A percentile compares a stretch with the other conserved stretches of the same genome.
phyloP scores from a whole-genome alignment of 805 yeast genomes.

The Kluyveromyces siamensis region DNA sequence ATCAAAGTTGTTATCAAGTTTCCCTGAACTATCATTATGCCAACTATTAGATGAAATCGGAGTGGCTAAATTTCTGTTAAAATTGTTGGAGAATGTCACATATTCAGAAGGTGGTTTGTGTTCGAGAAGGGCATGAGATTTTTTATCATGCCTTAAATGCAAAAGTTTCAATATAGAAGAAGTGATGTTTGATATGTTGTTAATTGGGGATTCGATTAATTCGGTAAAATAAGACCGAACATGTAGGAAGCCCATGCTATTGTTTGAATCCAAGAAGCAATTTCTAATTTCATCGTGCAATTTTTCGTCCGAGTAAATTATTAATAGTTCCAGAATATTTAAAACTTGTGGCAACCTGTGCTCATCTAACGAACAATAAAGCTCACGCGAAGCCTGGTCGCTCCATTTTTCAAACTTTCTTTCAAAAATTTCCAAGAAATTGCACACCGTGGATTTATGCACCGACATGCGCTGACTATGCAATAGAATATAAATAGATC shows the following conservation, averaged over 20 bases:
- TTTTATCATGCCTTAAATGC: background rate
- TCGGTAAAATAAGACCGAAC: background rate
- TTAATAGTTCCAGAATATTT: slow-evolving; percentile 4
- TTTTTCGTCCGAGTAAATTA: slow-evolving; percentile 1
- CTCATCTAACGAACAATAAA: slow-evolving; percentile 5
- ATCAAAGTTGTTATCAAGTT: background rate
- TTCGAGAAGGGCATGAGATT: background rate
- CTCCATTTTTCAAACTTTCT: slow-evolving; percentile 3
- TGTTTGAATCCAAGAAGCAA: background rate
- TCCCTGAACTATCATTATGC: background rate
- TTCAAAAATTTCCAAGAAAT: slow-evolving; percentile 5
- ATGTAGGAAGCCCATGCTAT: background rate
- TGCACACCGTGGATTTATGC: slow-evolving; percentile 2
- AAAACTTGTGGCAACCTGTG: slow-evolving; percentile 8
- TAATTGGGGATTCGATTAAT: slow-evolving; percentile 2
- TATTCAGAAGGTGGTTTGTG: background rate
- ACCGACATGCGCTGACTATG: slow-evolving; percentile 5
- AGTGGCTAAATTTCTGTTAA: background rate
- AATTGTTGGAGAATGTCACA: background rate
- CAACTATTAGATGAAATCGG: background rate
- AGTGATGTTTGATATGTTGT: background rate
- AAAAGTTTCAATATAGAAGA: background rate
- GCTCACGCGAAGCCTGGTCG: slow-evolving; percentile 2
- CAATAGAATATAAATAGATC: slow-evolving; percentile 6
- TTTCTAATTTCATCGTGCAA: slow-evolving; percentile 2